Conservation (phyloP, 345 rosid genomes). For the Erysimum cheiranthoides region DNA sequence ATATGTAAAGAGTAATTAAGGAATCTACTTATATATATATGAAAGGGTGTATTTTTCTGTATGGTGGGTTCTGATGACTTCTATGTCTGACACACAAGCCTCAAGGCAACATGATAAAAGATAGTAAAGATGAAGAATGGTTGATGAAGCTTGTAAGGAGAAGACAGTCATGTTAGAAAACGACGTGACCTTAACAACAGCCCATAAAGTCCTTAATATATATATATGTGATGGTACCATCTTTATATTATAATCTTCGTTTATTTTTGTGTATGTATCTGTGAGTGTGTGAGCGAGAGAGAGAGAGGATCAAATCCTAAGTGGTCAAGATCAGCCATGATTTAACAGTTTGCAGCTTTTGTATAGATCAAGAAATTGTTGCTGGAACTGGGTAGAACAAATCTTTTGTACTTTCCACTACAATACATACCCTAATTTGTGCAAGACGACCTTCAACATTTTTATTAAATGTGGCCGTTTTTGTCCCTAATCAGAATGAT, state of each 20-base stretch:
- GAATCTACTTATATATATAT: background rate
- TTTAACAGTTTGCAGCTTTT: constrained; percentile 49
- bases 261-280: constrained; percentile 27
- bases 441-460: constrained; percentile 41
- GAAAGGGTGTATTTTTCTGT: constrained; percentile 31
- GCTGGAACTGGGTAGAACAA: constrained; percentile 45
- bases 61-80: constrained; percentile 41
- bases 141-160: constrained; percentile 47
- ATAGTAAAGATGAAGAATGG: constrained; percentile 46
- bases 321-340: constrained; percentile 47
- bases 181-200: constrained; percentile 49
- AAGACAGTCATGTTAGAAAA: constrained; percentile 51
- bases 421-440: constrained; percentile 40
- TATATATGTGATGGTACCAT: constrained; percentile 39
- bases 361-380: constrained; percentile 48
- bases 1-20: background rate
- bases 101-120: constrained; percentile 48
- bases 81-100: constrained; percentile 45
- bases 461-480: constrained; percentile 12
- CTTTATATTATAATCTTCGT: constrained; percentile 28
- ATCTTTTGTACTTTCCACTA: constrained; percentile 42
- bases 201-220: constrained; percentile 45
- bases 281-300: constrained; percentile 16
- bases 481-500: constrained; percentile 32
- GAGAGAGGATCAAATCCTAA: constrained; percentile 34